A percentile compares a stretch with the other conserved stretches of the same genome.
Evolutionary conservation across 73 alveolate species (phyloP).

Genomic region (Uronychia setigera): DNA sequence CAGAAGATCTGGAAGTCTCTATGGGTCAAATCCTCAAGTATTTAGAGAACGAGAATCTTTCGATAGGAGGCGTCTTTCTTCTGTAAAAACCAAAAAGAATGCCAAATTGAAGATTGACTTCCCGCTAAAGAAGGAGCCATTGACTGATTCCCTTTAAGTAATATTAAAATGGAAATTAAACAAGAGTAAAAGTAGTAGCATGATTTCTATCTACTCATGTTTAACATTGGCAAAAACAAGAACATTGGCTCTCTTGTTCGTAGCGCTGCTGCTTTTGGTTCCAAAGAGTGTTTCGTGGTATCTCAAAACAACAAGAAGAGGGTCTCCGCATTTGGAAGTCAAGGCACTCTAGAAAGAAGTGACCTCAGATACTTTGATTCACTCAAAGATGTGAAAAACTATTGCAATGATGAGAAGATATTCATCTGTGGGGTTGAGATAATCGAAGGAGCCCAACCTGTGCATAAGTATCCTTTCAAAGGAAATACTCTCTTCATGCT

Average conservation of each 20-base stretch:
- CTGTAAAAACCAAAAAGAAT: too few relatives aligned
- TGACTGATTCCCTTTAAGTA: not conserved
- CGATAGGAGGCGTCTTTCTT: too few relatives aligned
- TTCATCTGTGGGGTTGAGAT: slow-evolving; percentile 89
- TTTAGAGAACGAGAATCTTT: too few relatives aligned
- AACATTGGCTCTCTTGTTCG: slow-evolving; percentile 74
- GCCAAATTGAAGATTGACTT: not conserved
- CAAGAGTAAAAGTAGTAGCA: not conserved
- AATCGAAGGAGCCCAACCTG: slow-evolving; percentile 82
- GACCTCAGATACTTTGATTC: slow-evolving; percentile 64
- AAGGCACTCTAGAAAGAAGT: slow-evolving; percentile 68
- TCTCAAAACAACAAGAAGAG: slow-evolving; percentile 42
- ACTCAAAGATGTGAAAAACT: slow-evolving; percentile 70
- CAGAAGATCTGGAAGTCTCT: too few relatives aligned
- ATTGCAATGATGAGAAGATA: slow-evolving; percentile 57
- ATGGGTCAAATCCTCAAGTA: too few relatives aligned
- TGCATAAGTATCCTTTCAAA: slow-evolving; percentile 70
- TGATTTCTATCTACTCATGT: slow-evolving; percentile 24
- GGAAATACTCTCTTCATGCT: slow-evolving; percentile 83
- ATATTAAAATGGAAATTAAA: not conserved
- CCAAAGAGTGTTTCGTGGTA: slow-evolving; percentile 64
- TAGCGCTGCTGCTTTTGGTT: slow-evolving; percentile 80
- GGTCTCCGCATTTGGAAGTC: slow-evolving; percentile 58
- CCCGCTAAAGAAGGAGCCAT: not conserved
- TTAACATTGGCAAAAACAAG: slow-evolving; percentile 59